phyloP scores from a whole-genome alignment of 2,329 filamentous ascomycete species.

The Knoxdaviesia proteae region DNA sequence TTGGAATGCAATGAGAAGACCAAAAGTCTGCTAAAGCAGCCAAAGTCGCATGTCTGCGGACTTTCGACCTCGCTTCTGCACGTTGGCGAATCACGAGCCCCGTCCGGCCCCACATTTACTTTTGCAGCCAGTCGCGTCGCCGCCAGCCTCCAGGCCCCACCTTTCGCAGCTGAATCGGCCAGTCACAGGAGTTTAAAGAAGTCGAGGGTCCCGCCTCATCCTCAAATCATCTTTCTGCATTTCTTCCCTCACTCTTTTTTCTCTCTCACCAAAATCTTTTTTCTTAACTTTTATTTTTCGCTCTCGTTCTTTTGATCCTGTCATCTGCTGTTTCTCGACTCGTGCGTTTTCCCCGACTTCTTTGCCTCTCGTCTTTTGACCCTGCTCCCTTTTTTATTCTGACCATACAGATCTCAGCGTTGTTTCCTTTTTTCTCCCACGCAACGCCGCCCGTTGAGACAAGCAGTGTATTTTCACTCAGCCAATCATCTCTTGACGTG shows the following conservation, averaged over 20 bases:
- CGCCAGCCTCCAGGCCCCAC: slow-evolving; percentile 12
- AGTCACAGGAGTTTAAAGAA: slow-evolving; percentile 24
- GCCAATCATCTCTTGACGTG: no score
- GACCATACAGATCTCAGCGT: background rate
- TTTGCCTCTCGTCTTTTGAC: background rate
- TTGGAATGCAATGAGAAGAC: no score
- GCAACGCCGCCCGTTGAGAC: no score
- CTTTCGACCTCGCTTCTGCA: no score
- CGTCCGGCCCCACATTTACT: no score
- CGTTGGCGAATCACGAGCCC: no score
- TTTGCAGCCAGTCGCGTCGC: no score
- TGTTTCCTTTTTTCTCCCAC: background rate
- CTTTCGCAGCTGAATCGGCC: slow-evolving; percentile 22
- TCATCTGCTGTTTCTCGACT: background rate
- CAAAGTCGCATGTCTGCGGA: no score
- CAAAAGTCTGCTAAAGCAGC: no score
- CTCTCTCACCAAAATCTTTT: background rate
- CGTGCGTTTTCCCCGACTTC: background rate
- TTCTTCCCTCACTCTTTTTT: slow-evolving; percentile 18
- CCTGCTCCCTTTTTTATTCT: background rate
- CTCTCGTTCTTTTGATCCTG: background rate
- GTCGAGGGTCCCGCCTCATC: slow-evolving; percentile 18
- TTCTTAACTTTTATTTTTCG: background rate
- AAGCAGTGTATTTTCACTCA: no score
- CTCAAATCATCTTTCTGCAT: slow-evolving; percentile 32